Conservation (phyloP, 495 filamentous ascomycete genomes). For the Polyplosphaeria fusca region DNA sequence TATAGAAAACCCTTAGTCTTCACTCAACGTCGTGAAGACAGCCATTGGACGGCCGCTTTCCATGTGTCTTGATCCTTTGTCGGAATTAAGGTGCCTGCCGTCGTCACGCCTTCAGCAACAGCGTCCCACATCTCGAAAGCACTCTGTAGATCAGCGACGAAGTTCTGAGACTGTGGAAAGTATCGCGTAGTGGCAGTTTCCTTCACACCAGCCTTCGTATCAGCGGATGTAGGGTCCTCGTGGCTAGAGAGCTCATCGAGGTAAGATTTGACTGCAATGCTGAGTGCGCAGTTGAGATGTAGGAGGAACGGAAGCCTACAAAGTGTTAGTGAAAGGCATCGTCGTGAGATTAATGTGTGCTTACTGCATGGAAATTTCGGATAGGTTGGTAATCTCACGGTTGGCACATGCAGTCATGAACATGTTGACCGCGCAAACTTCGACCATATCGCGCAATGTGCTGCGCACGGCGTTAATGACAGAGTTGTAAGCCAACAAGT, state of each 20-base stretch:
- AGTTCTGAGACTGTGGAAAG: conserved; percentile 74
- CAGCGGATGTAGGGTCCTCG: conserved; percentile 51
- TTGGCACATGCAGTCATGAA: conserved; percentile 74
- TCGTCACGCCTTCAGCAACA: conserved; percentile 64
- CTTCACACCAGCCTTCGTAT: conserved; percentile 59
- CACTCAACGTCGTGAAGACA: neutral
- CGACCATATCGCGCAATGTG: conserved; percentile 74
- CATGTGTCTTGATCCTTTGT: conserved; percentile 26
- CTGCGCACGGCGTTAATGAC: conserved; percentile 74
- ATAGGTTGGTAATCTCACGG: conserved; percentile 66
- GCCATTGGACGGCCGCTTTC: conserved; percentile 35
- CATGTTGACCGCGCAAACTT: conserved; percentile 73
- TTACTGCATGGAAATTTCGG: conserved; percentile 69
- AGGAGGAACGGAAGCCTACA: conserved; percentile 77
- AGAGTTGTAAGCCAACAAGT: conserved; percentile 82
- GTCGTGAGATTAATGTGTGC: conserved; percentile 36
- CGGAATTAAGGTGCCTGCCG: conserved; percentile 43
- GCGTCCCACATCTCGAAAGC: conserved; percentile 83
- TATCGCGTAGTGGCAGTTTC: conserved; percentile 59
- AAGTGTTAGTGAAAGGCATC: too few species aligned
- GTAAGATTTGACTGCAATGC: conserved; percentile 88
- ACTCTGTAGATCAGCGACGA: conserved; percentile 71
- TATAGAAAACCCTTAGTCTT: too few species aligned
- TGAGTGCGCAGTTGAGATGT: conserved; percentile 76
- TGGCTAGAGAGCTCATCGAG: conserved; percentile 75